Conservation (phyloP, 2,329 filamentous ascomycete species). For the Aspergillus fumigatus region DNA sequence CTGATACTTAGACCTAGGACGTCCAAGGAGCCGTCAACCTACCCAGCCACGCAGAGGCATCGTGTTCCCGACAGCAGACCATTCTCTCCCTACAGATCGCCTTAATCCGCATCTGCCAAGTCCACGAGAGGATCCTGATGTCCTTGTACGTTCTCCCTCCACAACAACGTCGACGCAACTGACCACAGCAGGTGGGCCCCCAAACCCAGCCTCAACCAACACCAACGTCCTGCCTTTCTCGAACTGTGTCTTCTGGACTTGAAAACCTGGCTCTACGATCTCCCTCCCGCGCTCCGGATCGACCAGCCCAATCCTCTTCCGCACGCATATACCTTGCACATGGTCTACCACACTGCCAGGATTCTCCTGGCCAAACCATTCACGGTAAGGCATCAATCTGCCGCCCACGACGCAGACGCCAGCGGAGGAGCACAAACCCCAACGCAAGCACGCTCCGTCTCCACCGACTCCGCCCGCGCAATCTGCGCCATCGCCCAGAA, state of each 20-base stretch:
- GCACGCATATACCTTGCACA: conserved; percentile 29
- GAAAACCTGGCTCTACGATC: conserved; percentile 33
- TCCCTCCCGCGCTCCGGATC: conserved; percentile 27
- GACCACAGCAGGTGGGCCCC: conserved; percentile 25
- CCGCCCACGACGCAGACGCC: not conserved
- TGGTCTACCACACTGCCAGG: conserved; percentile 32
- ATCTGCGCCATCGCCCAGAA: conserved; percentile 26
- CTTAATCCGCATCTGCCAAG: conserved; percentile 14
- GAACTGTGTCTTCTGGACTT: conserved; percentile 29
- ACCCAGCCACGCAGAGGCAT: no score
- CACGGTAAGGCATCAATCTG: conserved; percentile 2
- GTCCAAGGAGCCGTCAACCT: no score
- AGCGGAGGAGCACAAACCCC: not conserved
- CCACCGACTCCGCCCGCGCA: conserved; percentile 19
- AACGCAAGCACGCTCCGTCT: conserved; percentile 11
- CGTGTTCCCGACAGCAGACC: no score
- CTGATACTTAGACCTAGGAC: no score
- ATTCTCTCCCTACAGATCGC: no score
- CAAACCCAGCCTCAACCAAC: conserved; percentile 18
- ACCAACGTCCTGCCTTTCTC: conserved; percentile 24
- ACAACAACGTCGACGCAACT: not conserved
- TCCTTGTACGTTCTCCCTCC: conserved; percentile 20
- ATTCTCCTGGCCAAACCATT: conserved; percentile 32
- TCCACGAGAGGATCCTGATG: conserved; percentile 29
- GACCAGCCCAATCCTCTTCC: conserved; percentile 22